A percentile compares a stretch with the other conserved stretches of the same genome.
phyloP scores from a whole-genome alignment of 768 basidiomycete genomes.

The Suillus hirtellus region DNA sequence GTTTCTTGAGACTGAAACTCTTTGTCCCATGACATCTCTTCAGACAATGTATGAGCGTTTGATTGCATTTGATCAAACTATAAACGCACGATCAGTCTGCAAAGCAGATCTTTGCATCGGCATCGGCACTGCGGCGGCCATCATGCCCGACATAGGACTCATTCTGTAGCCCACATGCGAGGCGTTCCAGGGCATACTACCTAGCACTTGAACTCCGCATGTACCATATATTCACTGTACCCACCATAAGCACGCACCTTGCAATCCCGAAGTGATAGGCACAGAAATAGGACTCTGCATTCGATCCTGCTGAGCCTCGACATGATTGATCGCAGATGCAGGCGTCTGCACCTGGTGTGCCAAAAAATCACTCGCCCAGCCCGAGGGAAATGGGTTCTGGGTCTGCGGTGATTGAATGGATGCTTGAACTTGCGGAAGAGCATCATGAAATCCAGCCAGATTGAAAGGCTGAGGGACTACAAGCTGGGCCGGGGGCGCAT shows the following conservation, averaged over 20 bases:
- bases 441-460: conserved; percentile 42
- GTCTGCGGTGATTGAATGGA: conserved; percentile 21
- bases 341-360: conserved; percentile 12
- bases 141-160: conserved; percentile 39
- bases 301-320: conserved; percentile 18
- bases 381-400: conserved; percentile 29
- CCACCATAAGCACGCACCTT: conserved; percentile 20
- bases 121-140: conserved; percentile 17
- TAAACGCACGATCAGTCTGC: conserved; percentile 46
- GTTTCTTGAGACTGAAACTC: conserved; percentile 63
- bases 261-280: conserved; percentile 10
- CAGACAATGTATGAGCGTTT: neutral
- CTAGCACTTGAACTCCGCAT: conserved; percentile 24
- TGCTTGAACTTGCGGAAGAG: conserved; percentile 19
- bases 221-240: neutral
- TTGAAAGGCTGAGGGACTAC: conserved; percentile 52
- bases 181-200: conserved; percentile 42
- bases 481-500: conserved; percentile 33
- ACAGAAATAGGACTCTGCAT: conserved; percentile 9
- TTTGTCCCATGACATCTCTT: conserved; percentile 53
- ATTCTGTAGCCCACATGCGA: conserved; percentile 38
- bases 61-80: neutral
- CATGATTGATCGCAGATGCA: conserved; percentile 7
- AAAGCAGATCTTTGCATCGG: conserved; percentile 26
- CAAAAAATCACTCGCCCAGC: conserved; percentile 70